Conservation (phyloP, 352 stramenopile species). For the Globisporangium sylvaticum region DNA sequence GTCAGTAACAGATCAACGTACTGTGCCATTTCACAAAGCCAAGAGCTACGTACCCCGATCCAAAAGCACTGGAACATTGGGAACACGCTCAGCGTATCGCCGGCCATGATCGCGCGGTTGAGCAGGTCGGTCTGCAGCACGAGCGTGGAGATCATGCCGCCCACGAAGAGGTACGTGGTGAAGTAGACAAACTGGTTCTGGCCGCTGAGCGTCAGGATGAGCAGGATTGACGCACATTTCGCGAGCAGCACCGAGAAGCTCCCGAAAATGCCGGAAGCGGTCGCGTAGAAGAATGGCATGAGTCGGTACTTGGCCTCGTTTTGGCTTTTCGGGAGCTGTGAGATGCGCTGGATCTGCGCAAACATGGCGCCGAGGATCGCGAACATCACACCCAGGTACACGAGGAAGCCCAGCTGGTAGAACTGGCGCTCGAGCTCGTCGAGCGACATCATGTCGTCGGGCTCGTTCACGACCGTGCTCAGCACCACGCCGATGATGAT, state of each 20-base stretch:
- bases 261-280: constrained; percentile 76
- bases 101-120: constrained; percentile 81
- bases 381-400: constrained; percentile 77
- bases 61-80: constrained; percentile 89
- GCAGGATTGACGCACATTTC: constrained; percentile 79
- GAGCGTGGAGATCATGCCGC: constrained; percentile 76
- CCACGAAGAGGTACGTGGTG: constrained; percentile 81
- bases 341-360: constrained; percentile 66
- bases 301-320: constrained; percentile 67
- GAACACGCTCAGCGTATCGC: constrained; percentile 83
- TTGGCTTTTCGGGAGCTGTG: constrained; percentile 32
- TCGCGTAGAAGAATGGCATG: constrained; percentile 78
- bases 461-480: constrained; percentile 76
- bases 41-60: constrained; percentile 60
- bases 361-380: constrained; percentile 65
- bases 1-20: constrained; percentile 9
- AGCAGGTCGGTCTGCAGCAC: constrained; percentile 81
- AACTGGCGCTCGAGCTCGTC: constrained; percentile 79
- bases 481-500: constrained; percentile 84
- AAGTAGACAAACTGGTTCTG: constrained; percentile 86
- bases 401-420: constrained; percentile 67
- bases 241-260: constrained; percentile 80
- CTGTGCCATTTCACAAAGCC: background rate
- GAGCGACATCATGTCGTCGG: constrained; percentile 75
- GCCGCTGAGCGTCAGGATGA: constrained; percentile 73